Evolutionary conservation across 805 yeast genomes (phyloP), one percentile per base, ranked within the genome.

Genomic region (Hanseniaspora pseudoguilliermondii): DNA sequence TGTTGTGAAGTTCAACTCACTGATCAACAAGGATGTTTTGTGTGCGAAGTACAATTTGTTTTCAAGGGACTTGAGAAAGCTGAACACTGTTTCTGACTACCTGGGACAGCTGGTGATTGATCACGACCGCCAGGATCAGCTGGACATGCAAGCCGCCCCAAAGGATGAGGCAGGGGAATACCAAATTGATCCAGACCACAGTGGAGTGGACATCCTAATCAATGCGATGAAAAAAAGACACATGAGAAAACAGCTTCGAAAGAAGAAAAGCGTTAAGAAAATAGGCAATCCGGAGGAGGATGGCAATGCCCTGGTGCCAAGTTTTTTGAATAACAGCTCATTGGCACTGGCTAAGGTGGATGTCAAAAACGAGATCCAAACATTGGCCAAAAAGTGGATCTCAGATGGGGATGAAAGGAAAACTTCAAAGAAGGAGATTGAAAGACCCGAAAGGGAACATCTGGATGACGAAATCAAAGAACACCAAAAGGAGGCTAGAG

Each of bases 241-340:
- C 13, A 6, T 52, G 32, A 52, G 38, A 36, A 52, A 38, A 29
- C 34, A 47, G 15, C 13, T 21, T 3, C 32, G 18, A 32, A 50
- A 36, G 66, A 8, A 48, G 58, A 27, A 62, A 63, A 6, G 61
- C 62, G 29, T 59, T 66, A 13, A 59, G 66, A 36, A 66, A 61
- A 47, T 2, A 59, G 35, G 38, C 21, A 20, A 32, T 34, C 27
- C 38, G 2, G 35, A 46, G 23, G 38, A 46, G 21, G 16, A 32
- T 3, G 35, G 29, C 15, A 46, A 46, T 34, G 27, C 39, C 15
- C 83, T 87, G 49, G 91, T 86, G 1, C 96, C 96, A 0, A 80
- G 85, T 49, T 79, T 46, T 20, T 8, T 46, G n/a, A 32, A 46
- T 16, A 46, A 46, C 27, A 20, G 20, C 6, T 3, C 49, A 9